Percentiles rank a stretch among this genome's conserved stretches.
Evolutionary conservation across 2,329 filamentous ascomycete genomes (phyloP).

Genomic region (Neonectria neomacrospora): DNA sequence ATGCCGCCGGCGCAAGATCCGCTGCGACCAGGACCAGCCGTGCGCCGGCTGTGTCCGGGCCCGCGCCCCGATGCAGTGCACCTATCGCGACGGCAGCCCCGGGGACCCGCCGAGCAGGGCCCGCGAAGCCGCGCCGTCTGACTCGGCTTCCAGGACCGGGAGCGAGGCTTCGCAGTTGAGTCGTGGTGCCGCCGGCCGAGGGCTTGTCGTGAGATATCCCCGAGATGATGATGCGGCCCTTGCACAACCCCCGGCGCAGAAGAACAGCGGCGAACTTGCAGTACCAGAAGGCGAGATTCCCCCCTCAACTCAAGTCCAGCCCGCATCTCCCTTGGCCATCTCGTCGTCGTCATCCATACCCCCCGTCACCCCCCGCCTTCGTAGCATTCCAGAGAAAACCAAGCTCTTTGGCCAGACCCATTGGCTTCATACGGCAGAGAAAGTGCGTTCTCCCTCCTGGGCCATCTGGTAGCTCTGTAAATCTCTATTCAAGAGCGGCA

Average conservation of each 20-base stretch:
- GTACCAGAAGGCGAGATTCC: slow-evolving; percentile 9
- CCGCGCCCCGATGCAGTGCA: slow-evolving; percentile 38
- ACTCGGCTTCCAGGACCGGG: slow-evolving; percentile 8
- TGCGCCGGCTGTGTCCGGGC: slow-evolving; percentile 41
- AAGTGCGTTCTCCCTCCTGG: slow-evolving; percentile 18
- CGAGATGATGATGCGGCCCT: slow-evolving; percentile 23
- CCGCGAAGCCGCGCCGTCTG: neutral
- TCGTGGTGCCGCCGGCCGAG: neutral
- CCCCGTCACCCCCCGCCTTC: slow-evolving; percentile 38
- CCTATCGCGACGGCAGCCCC: slow-evolving; percentile 37
- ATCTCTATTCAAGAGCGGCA: too few species aligned
- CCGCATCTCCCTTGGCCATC: neutral
- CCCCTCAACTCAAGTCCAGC: neutral
- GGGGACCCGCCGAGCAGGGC: slow-evolving; percentile 5
- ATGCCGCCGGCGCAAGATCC: slow-evolving; percentile 42
- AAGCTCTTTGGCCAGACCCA: slow-evolving; percentile 45
- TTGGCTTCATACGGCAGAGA: slow-evolving; percentile 44
- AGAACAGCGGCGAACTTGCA: slow-evolving; percentile 4
- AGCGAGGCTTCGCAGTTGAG: slow-evolving; percentile 11
- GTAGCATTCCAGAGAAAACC: slow-evolving; percentile 43
- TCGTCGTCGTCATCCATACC: slow-evolving; percentile 33
- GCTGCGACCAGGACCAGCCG: slow-evolving; percentile 38
- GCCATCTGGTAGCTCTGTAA: neutral
- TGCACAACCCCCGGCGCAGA: neutral
- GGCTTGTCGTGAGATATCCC: slow-evolving; percentile 21